Evolutionary conservation across 1,284 basidiomycete species (phyloP), one percentile per base, ranked within the genome.

Genomic region (Porodaedalea pini): DNA sequence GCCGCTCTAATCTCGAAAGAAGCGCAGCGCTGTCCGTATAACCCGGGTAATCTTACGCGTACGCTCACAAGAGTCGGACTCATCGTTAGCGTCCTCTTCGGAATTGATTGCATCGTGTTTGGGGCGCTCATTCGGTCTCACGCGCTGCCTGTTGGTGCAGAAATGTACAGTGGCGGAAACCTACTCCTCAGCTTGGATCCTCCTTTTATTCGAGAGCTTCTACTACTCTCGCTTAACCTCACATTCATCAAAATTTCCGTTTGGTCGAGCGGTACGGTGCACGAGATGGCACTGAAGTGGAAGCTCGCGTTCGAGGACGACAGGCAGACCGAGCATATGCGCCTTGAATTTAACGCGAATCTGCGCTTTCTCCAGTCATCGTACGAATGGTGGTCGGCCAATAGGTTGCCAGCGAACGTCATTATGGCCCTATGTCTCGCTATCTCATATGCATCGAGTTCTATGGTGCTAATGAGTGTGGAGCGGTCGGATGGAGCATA

Each of bases 281-380:
- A 52, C 13, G 51, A 29, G 21, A 41, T 19, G 15, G 36, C 51
- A 6, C 17, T 52, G 36, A 41, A 32, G 23, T 54, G 41, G 40
- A 44, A 31, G n/a, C 40, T 44, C 19, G 40, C 40, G 10, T 44
- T 34, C 25, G 37, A 41, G 21, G 10, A 31, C 8, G 51, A 41
- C n/a, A 27, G 15, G 19, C 51, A n/a, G 15, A 41, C 37, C 11
- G 25, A 29, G n/a, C 23, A 41, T 13, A 10, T n/a, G 13, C 36
- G 37, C 17, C 51, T 41, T 13, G 51, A 41, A 23, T 52, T 52
- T 17, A 52, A 52, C 27, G 32, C 36, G 2, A 41, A 19, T 39
- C 11, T 52, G 27, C 37, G 51, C 51, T 41, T 41, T 43, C 25
- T 52, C 37, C 51, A 52, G 39, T 40, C 51, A 17, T 52, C 51